Evolutionary conservation across 192 early-diverging fungal species (phyloP), one percentile per base, ranked within the genome.

Genomic region (Linnemannia elongata): DNA sequence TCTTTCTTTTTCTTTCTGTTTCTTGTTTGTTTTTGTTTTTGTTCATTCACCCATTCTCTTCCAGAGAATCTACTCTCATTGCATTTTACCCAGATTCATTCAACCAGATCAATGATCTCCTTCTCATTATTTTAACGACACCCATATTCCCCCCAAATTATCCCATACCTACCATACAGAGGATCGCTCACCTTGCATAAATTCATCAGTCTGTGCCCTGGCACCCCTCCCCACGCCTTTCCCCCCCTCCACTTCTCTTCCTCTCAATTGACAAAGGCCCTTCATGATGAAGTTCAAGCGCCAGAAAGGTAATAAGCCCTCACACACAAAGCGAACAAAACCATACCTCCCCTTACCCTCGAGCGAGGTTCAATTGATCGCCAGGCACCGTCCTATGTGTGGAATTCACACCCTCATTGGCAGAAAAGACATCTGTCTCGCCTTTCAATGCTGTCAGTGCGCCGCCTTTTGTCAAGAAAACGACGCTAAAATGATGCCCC

Each of bases 221-320:
- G 38, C 24, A 5, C 10, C 38, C 60, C 30, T 66, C 42, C 22
- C 41, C 24, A 42, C 20, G 33, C 41, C 3, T n/a, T 35, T 15
- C 27, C 42, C 39, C 41, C 9, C 18, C 22, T 24, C 39, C 57
- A 39, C 22, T 39, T n/a, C n/a, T n/a, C n/a, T n/a, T n/a, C 54
- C 52, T 20, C 5, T 10, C 54, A n/a, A 3, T 24, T 7, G 52
- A 39, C 38, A 36, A 36, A 36, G 8, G 8, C 8, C n/a, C 12
- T 2, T 24, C 39, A 45, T 30, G 7, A 82, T 82, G 81, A 82
- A 82, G 70, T 82, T 82, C 44, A 82, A 75, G 47, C 75, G 81
- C 13, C 81, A 82, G 52, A 82, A 82, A 77, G 81, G 81, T 82
- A 82, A 54, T 13, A 47, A 30, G 15, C 49, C 20, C 38, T n/a